Conservation (phyloP, 2,329 filamentous ascomycete species). For the Neonectria faginata region DNA sequence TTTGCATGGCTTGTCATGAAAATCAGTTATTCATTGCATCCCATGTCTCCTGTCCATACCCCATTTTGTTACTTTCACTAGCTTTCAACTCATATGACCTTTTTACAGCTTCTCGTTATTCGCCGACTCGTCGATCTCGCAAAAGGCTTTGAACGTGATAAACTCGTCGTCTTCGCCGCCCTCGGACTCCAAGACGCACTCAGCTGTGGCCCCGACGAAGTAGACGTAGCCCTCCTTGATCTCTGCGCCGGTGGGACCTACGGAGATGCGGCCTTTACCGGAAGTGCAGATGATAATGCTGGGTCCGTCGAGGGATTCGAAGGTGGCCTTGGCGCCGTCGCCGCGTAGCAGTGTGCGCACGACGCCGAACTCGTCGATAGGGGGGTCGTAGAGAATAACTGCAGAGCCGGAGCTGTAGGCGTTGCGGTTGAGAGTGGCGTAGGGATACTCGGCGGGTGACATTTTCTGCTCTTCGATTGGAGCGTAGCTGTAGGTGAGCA, state of each 20-base stretch:
- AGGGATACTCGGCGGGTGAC: conserved; percentile 85
- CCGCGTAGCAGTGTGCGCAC: conserved; percentile 81
- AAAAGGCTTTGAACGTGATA: conserved; percentile 93
- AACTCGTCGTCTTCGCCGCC: conserved; percentile 74
- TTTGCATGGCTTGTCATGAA: conserved; percentile 10
- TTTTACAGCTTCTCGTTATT: conserved; percentile 45
- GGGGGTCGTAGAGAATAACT: conserved; percentile 87
- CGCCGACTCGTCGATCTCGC: conserved; percentile 73
- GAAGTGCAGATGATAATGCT: conserved; percentile 93
- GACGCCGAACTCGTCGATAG: conserved; percentile 96
- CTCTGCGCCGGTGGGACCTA: conserved; percentile 83
- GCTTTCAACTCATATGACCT: background rate
- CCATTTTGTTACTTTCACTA: conserved; percentile 9
- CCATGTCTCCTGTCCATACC: background rate
- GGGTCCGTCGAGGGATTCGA: conserved; percentile 87
- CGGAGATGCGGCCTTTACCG: conserved; percentile 84
- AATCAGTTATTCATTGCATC: conserved; percentile 17
- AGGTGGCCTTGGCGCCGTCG: conserved; percentile 83
- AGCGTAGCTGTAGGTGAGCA: conserved; percentile 95
- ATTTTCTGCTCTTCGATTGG: conserved; percentile 97
- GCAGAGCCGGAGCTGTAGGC: conserved; percentile 84
- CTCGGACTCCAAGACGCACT: conserved; percentile 80
- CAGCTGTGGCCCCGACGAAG: conserved; percentile 89
- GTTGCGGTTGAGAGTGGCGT: conserved; percentile 81
- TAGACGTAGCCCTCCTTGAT: conserved; percentile 80